These are phyloP conservation scores for Gracilariopsis chorda DNA, from an alignment of 23 red algal species.

Conservation along the genomic window DNA sequence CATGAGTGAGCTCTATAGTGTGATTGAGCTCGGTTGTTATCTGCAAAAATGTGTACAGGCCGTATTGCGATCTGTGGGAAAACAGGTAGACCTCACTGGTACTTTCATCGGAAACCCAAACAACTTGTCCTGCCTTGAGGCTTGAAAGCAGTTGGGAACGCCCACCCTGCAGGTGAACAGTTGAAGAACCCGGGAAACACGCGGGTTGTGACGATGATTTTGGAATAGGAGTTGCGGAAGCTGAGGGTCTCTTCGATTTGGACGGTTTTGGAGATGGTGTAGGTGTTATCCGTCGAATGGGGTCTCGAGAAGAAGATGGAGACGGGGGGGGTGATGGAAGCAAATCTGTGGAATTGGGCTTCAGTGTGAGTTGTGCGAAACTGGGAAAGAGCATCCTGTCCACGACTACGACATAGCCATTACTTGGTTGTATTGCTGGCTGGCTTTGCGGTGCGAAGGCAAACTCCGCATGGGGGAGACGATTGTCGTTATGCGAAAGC, in stretches of 20 bases:
- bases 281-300: neutral
- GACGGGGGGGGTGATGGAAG: neutral
- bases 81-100: slow-evolving; percentile 34
- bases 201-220: neutral
- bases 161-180: neutral
- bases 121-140: neutral
- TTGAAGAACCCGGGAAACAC: slow-evolving; percentile 35
- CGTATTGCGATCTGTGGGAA: slow-evolving; percentile 1
- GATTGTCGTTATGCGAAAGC: neutral
- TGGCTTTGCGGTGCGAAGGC: neutral
- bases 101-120: neutral
- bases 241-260: neutral
- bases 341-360: neutral
- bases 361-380: neutral
- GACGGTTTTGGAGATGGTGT: neutral
- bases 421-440: neutral
- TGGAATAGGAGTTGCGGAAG: neutral
- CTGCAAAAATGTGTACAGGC: slow-evolving; percentile 11
- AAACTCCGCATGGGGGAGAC: neutral
- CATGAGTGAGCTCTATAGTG: slow-evolving; percentile 9
- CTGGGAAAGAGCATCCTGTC: slow-evolving; percentile 32
- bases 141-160: neutral
- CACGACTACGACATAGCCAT: slow-evolving; percentile 20
- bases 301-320: neutral
- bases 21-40: neutral